Percentiles rank a stretch among this genome's conserved stretches.
Conservation (phyloP, 345 rosid genomes). For the Murraya koenigii region DNA sequence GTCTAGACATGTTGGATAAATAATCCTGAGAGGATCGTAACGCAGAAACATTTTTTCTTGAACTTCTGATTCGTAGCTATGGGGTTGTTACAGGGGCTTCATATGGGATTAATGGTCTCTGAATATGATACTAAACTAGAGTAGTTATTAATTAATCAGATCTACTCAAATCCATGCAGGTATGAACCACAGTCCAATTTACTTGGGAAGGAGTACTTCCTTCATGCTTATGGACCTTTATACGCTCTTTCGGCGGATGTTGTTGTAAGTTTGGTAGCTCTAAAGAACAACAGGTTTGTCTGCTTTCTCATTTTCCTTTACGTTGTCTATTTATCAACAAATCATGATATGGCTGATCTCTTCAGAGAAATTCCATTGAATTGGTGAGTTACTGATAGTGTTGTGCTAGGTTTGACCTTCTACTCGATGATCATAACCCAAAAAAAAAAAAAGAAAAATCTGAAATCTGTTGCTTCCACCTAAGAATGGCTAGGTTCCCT, state of each 20-base stretch:
- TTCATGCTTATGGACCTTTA: constrained; percentile 92
- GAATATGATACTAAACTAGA: not conserved
- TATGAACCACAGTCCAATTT: constrained; percentile 70
- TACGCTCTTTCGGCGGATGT: constrained; percentile 93
- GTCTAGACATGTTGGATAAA: not conserved
- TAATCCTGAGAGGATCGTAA: not conserved
- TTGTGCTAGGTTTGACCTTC: not conserved
- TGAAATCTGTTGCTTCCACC: not conserved
- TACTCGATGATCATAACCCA: not conserved
- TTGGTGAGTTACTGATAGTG: not conserved
- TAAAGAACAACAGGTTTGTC: constrained; percentile 72
- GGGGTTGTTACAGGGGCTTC: not conserved
- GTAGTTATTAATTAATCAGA: not conserved
- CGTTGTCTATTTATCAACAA: not conserved
- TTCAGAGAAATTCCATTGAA: not conserved
- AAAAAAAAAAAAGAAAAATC: not conserved
- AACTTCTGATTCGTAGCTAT: not conserved
- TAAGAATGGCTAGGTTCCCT: not conserved
- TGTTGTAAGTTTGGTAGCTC: constrained; percentile 74
- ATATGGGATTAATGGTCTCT: not conserved
- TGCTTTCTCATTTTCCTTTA: not conserved
- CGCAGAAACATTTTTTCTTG: not conserved
- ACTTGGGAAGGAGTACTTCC: constrained; percentile 88
- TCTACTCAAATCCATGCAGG: constrained; percentile 46
- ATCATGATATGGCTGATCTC: not conserved